These are phyloP conservation scores for Schizochytrium sp. DNA, from an alignment of 108 stramenopile genomes.

Conservation along the genomic window DNA sequence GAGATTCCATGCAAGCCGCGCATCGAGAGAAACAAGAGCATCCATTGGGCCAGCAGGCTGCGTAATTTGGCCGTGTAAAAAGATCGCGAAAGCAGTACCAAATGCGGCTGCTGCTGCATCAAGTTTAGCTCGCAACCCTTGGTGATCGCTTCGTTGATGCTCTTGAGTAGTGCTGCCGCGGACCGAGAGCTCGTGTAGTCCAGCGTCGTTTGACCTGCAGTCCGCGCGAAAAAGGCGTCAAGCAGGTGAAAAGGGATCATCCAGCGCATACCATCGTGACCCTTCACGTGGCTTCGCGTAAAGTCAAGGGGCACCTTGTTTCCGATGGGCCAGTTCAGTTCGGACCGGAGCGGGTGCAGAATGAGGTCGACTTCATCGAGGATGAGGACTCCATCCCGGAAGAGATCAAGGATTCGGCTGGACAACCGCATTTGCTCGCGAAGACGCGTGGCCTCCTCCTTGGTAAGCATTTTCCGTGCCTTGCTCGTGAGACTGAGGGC, in stretches of 20 bases:
- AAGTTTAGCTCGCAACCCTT: not conserved
- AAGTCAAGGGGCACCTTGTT: conserved; percentile 91
- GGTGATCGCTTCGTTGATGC: not conserved
- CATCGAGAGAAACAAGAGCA: not conserved
- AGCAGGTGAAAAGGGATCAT: conserved; percentile 22
- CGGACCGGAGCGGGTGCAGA: conserved; percentile 93
- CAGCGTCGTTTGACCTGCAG: not conserved
- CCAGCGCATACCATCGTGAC: conserved; percentile 23
- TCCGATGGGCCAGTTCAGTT: conserved; percentile 98
- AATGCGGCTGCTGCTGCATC: conserved; percentile 21
- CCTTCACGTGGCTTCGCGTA: conserved; percentile 41
- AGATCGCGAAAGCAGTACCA: not conserved
- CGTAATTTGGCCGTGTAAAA: conserved; percentile 17
- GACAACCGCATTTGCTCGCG: not conserved
- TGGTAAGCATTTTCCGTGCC: not conserved
- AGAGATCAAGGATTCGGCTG: not conserved
- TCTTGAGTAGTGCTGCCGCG: not conserved
- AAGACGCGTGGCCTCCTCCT: not conserved
- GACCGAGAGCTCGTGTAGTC: not conserved
- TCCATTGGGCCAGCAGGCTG: conserved; percentile 14
- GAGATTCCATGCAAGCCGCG: not conserved
- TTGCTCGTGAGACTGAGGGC: not conserved
- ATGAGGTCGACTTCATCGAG: conserved; percentile 96
- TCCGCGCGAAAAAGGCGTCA: conserved; percentile 25
- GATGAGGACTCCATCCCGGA: conserved; percentile 57